Base-by-base conservation (phyloP, 495 filamentous ascomycete species). In the Lasiosphaeria hispida region DNA sequence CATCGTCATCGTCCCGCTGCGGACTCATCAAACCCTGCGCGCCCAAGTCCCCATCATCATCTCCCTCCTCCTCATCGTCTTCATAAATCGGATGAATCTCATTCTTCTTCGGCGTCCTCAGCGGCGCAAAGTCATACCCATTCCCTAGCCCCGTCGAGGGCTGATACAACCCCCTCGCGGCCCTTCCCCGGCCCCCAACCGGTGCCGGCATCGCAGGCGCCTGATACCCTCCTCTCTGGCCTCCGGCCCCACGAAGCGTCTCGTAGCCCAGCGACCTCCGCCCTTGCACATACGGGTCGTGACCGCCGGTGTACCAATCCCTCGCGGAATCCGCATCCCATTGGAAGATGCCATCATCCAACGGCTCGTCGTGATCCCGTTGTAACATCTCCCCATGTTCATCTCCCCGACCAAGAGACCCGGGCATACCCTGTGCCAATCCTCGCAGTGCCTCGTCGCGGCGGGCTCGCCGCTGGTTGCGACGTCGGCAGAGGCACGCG, bases 41-140 rank as follows among this genome's bases (percentile, higher is more conserved):
- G 5, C 23, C 23, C 23, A 30, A 30, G 44, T 40, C 60, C 1
- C 50, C 53, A 44, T 54, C 38, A 15, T 64, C 63, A 14, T 58
- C 59, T 1, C 59, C 64, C 9, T 77, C 84, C 49, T 92, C 89
- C 40, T 96, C 91, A 50, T 88, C 85, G 0, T 80, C 78, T 58
- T 85, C 82, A 53, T 80, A 77, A 48, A 85, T 85, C 0, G 82
- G 82, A 57, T 82, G 78, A 58, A 85, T 84, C 8, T 67, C 34
- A 62, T 65, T 43, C 62, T 63, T 58, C 3, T 37, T 47, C 11
- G 44, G 36, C 10, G 41, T n/a, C 13, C 48, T 54, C 10, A 66
- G 45, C 10, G 55, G 65, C 10, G 55, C 11, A 19, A 65, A 67
- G n/a, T 67, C 67, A 48, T 63, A 67, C 2, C 18, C 42, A 41